These are phyloP conservation scores for Pichia deserticola DNA, from an alignment of 805 yeast species.

Conservation along the genomic window DNA sequence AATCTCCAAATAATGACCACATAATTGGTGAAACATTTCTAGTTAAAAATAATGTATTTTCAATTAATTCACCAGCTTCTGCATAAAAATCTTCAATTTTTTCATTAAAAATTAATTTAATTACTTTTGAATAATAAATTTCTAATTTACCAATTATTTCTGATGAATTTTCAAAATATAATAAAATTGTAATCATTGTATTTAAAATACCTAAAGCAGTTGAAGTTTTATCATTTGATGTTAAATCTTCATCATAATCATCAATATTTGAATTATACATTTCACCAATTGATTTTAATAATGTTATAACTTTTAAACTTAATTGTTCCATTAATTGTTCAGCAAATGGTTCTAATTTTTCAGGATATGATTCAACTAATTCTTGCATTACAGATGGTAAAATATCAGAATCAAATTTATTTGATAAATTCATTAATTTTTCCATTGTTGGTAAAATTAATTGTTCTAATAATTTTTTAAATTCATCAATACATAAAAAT, in stretches of 20 bases:
- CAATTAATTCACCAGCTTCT: slow-evolving; percentile 77
- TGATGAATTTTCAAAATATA: slow-evolving; percentile 77
- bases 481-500: slow-evolving; percentile 54
- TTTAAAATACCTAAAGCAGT: slow-evolving; percentile 83
- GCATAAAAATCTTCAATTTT: slow-evolving; percentile 72
- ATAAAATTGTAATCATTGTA: slow-evolving; percentile 79
- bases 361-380: slow-evolving; percentile 81
- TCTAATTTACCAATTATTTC: slow-evolving; percentile 66
- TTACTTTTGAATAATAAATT: slow-evolving; percentile 65
- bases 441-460: slow-evolving; percentile 80
- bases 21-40: slow-evolving; percentile 57
- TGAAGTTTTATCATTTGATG: slow-evolving; percentile 62
- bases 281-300: slow-evolving; percentile 66
- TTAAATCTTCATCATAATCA: slow-evolving; percentile 46
- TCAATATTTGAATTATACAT: slow-evolving; percentile 31
- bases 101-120: slow-evolving; percentile 57
- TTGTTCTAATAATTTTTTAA: slow-evolving; percentile 58
- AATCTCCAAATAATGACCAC: slow-evolving; percentile 62
- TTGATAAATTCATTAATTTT: slow-evolving; percentile 62
- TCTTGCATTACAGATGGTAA: slow-evolving; percentile 91
- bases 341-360: slow-evolving; percentile 89
- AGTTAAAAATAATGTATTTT: slow-evolving; percentile 59
- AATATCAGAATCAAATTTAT: slow-evolving; percentile 79
- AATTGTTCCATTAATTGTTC: slow-evolving; percentile 51
- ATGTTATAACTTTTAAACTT: slow-evolving; percentile 66